A percentile compares a stretch with the other conserved stretches of the same genome.
Conservation (phyloP, 1,284 basidiomycete genomes). For the Crucibulum cyathiforme region DNA sequence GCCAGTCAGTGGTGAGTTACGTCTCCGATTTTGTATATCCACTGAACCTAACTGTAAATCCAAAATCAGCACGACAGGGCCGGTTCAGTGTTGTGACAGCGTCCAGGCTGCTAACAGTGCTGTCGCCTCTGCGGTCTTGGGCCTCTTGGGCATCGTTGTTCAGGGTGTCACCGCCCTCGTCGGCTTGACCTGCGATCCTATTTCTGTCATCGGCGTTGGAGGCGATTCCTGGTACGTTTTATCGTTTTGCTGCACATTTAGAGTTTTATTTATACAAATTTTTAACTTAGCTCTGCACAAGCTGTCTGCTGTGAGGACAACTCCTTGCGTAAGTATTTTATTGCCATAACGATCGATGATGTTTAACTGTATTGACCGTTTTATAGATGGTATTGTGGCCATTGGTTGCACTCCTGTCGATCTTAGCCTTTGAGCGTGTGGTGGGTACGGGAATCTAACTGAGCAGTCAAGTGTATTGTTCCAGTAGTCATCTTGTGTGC, state of each 20-base stretch:
- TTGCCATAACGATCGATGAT: not conserved
- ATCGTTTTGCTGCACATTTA: not conserved
- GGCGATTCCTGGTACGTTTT: conserved; percentile 29
- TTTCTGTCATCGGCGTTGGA: conserved; percentile 26
- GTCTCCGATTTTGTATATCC: too few species aligned
- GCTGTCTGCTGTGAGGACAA: conserved; percentile 37
- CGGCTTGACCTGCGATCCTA: conserved; percentile 36
- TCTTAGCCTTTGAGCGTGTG: too few species aligned
- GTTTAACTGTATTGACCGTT: not conserved
- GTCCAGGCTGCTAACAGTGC: conserved; percentile 15
- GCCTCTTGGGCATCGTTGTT: conserved; percentile 29
- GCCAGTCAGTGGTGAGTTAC: too few species aligned
- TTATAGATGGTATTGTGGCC: conserved; percentile 11
- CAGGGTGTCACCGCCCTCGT: conserved; percentile 28
- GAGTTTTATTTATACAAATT: not conserved
- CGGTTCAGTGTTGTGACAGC: conserved; percentile 35
- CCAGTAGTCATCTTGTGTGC: too few species aligned
- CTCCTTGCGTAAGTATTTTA: conserved; percentile 18
- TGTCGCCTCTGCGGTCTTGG: conserved; percentile 17
- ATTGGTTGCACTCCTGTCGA: too few species aligned
- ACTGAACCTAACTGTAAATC: not conserved
- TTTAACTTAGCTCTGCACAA: conserved; percentile 24
- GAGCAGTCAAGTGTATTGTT: too few species aligned
- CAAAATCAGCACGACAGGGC: conserved; percentile 31
- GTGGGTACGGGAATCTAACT: too few species aligned